Conservation (phyloP, 1,284 basidiomycete genomes). For the Boletus mariae region DNA sequence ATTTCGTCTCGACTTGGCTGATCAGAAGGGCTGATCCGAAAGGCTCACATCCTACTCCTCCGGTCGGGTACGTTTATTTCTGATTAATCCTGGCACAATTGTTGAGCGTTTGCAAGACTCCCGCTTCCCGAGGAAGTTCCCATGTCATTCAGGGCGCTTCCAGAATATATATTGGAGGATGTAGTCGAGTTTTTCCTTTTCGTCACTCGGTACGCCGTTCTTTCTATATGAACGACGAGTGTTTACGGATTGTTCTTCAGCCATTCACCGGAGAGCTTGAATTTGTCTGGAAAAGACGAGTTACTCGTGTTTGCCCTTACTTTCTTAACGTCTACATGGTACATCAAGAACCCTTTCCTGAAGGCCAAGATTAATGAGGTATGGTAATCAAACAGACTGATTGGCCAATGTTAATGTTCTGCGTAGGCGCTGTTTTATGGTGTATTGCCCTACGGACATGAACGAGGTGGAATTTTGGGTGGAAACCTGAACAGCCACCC, state of each 20-base stretch:
- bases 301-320: slow-evolving; percentile 89
- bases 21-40: slow-evolving; percentile 89
- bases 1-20: slow-evolving; percentile 93
- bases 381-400: not conserved
- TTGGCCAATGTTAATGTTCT: slow-evolving; percentile 3
- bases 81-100: not conserved
- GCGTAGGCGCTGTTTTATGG: slow-evolving; percentile 80
- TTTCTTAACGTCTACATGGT: slow-evolving; percentile 92
- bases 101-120: slow-evolving; percentile 48
- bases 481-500: slow-evolving; percentile 82
- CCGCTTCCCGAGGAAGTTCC: slow-evolving; percentile 88
- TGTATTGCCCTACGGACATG: slow-evolving; percentile 72
- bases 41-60: slow-evolving; percentile 71
- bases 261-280: slow-evolving; percentile 76
- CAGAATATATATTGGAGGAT: slow-evolving; percentile 95
- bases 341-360: slow-evolving; percentile 98
- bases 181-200: slow-evolving; percentile 89
- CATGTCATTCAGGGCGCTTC: slow-evolving; percentile 81
- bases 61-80: slow-evolving; percentile 54
- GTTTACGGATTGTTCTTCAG: slow-evolving; percentile 37
- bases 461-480: slow-evolving; percentile 77
- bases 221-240: not conserved
- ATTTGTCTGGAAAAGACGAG: slow-evolving; percentile 80
- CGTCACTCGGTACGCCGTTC: slow-evolving; percentile 62
- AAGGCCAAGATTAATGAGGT: slow-evolving; percentile 98